phyloP scores from a whole-genome alignment of 306 rosid genomes.

The Hylodesmum podocarpum region DNA sequence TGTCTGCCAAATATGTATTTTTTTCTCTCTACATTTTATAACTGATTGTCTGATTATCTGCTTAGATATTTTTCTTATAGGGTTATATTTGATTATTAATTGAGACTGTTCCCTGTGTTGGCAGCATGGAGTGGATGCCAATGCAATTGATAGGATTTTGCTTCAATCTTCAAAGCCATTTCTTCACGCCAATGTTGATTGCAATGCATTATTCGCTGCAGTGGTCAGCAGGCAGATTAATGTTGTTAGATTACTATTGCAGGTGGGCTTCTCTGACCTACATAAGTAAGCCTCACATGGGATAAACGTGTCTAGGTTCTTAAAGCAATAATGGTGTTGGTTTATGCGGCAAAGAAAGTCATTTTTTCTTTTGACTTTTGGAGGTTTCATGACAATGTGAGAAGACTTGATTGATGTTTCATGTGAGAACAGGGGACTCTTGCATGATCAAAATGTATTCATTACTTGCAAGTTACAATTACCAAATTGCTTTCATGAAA shows the following conservation, averaged over 20 bases:
- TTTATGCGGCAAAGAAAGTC: neutral
- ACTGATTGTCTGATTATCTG: too few species aligned
- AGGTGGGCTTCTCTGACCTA: conserved; percentile 44
- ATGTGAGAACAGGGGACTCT: neutral
- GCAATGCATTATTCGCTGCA: conserved; percentile 61
- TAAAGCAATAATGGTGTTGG: neutral
- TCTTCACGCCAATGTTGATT: conserved; percentile 57
- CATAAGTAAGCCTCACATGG: conserved; percentile 26
- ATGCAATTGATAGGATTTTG: conserved; percentile 49
- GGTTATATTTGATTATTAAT: neutral
- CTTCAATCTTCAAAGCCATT: conserved; percentile 67
- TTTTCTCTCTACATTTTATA: too few species aligned
- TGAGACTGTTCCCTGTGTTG: conserved; percentile 20
- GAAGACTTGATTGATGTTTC: neutral
- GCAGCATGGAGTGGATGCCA: conserved; percentile 59
- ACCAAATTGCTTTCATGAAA: neutral
- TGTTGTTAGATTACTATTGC: conserved; percentile 55
- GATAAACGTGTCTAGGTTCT: conserved; percentile 9
- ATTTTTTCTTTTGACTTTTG: neutral
- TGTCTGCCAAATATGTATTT: too few species aligned
- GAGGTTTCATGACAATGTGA: conserved; percentile 10
- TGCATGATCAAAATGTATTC: neutral
- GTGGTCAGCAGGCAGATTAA: conserved; percentile 57
- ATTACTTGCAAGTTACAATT: neutral
- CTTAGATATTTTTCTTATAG: too few species aligned